Evolutionary conservation across 1,284 basidiomycete species (phyloP).

Genomic region (Tilletia caries): DNA sequence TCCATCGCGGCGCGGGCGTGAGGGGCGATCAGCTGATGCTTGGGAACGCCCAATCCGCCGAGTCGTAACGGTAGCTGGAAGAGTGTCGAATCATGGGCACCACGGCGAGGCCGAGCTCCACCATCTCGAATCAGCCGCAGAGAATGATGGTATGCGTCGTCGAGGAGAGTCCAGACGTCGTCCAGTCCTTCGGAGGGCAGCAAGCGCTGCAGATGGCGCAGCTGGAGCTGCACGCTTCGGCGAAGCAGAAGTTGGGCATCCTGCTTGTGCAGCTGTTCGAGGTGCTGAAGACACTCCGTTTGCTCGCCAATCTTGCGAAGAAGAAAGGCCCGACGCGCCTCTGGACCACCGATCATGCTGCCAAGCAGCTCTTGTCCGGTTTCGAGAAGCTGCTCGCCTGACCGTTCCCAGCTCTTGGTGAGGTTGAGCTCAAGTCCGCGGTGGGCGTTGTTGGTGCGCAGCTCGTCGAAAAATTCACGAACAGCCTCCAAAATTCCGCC

Average conservation of each 20-base stretch:
- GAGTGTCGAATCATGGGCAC: not conserved
- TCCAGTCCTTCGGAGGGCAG: not conserved
- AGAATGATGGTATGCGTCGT: not conserved
- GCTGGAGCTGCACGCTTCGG: not conserved
- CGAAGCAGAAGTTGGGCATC: not conserved
- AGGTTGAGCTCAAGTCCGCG: constrained; percentile 1
- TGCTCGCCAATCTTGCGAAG: not conserved
- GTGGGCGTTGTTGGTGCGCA: not conserved
- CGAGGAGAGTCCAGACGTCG: not conserved
- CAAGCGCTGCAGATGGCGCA: not conserved
- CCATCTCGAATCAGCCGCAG: not conserved
- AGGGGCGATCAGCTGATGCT: not conserved
- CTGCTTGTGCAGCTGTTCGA: too few relatives aligned
- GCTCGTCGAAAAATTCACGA: not conserved
- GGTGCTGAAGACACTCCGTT: not conserved
- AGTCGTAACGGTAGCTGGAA: not conserved
- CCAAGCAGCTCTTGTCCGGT: not conserved
- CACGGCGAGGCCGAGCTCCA: not conserved
- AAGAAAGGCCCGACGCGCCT: not conserved
- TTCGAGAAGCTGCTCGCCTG: not conserved
- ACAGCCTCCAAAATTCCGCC: not conserved
- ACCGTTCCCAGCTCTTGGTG: not conserved
- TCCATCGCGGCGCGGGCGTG: not conserved
- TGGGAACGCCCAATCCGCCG: not conserved
- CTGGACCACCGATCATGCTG: not conserved